Evolutionary conservation across 345 rosid genomes (phyloP).

Genomic region (Populus deltoides): DNA sequence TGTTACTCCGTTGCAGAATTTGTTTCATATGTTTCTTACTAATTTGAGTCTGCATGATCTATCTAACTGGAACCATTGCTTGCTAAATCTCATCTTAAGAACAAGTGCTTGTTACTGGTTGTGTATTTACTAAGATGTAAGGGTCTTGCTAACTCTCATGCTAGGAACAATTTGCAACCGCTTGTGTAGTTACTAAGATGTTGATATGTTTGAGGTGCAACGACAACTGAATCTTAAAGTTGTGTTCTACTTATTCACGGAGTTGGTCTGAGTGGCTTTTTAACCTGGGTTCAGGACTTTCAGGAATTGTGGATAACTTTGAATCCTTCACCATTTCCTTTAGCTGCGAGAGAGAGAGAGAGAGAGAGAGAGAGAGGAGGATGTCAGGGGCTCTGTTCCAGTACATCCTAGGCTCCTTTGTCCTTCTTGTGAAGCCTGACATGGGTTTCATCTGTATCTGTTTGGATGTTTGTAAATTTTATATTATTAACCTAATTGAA

Average conservation of each 20-base stretch:
- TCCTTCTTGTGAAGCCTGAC: neutral
- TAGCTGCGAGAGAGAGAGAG: no score
- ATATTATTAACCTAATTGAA: neutral
- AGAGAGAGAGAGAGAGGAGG: no score
- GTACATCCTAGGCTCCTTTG: neutral
- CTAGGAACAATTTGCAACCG: neutral
- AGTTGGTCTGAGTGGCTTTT: neutral
- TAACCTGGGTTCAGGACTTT: no score
- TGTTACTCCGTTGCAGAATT: neutral
- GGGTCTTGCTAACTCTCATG: neutral
- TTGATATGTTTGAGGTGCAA: neutral
- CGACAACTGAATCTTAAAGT: neutral
- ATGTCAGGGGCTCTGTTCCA: neutral
- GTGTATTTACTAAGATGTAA: neutral
- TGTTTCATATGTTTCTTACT: neutral
- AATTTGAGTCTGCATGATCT: neutral
- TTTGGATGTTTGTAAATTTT: neutral
- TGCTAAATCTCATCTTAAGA: neutral
- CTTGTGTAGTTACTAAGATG: neutral
- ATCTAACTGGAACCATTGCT: neutral
- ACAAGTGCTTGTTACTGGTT: neutral
- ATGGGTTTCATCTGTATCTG: neutral
- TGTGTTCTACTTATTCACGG: neutral
- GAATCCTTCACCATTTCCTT: neutral
- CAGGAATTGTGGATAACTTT: neutral